A percentile compares a stretch with the other conserved stretches of the same genome.
Evolutionary conservation across 129 eudicot genomes (phyloP).

Genomic region (Flaveria linearis): DNA sequence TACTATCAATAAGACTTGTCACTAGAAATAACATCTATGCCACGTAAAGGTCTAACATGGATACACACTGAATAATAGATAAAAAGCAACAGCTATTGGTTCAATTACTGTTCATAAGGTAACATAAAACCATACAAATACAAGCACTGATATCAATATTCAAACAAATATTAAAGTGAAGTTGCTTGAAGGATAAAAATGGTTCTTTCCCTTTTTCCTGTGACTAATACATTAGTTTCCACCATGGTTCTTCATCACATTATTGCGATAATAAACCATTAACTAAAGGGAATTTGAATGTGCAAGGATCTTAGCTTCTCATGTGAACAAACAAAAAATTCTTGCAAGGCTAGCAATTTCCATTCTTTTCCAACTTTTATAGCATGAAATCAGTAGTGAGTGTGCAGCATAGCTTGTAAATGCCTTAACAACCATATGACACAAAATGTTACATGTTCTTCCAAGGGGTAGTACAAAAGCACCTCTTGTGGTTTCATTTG

Average conservation of each 20-base stretch:
- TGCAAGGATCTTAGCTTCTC: neutral
- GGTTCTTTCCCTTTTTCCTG: neutral
- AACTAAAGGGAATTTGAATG: neutral
- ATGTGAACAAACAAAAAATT: neutral
- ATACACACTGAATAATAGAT: neutral
- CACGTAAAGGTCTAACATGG: neutral
- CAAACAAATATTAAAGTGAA: neutral
- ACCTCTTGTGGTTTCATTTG: neutral
- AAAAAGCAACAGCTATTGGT: neutral
- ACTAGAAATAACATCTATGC: neutral
- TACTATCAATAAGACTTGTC: neutral
- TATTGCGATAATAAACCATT: constrained; percentile 1
- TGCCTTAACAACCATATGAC: neutral
- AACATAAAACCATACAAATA: too few species aligned
- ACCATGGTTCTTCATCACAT: neutral
- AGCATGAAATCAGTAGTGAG: neutral
- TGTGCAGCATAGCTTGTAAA: neutral
- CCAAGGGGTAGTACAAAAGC: neutral
- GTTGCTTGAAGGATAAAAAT: neutral
- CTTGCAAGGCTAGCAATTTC: too few species aligned
- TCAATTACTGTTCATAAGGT: too few species aligned
- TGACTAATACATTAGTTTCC: neutral
- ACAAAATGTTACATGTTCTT: neutral
- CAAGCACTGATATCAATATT: neutral
- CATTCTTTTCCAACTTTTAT: neutral